Conservation (phyloP, 2,329 filamentous ascomycete species). For the Ramichloridium luteum region DNA sequence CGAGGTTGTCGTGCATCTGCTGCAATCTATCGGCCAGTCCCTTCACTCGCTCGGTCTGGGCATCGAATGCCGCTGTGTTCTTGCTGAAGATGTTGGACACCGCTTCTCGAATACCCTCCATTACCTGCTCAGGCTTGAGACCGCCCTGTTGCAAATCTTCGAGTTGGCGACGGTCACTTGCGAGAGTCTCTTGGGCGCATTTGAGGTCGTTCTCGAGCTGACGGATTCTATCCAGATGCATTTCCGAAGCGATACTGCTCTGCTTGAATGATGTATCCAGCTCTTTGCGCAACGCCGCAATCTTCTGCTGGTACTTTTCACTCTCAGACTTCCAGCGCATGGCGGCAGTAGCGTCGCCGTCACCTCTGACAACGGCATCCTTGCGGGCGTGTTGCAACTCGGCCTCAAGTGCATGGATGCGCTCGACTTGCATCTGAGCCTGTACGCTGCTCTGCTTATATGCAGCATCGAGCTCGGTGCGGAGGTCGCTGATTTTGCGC, state of each 20-base stretch:
- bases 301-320: conserved; percentile 14
- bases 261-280: conserved; percentile 15
- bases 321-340: conserved; percentile 9
- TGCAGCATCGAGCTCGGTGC: conserved; percentile 17
- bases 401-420: conserved; percentile 13
- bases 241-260: conserved; percentile 12
- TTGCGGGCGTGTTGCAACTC: conserved; percentile 14
- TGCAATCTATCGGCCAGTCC: too few species aligned
- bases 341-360: conserved; percentile 6
- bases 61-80: too few species aligned
- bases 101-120: too few species aligned
- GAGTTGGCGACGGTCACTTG: conserved; percentile 4
- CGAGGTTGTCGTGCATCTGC: too few species aligned
- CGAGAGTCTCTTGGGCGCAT: conserved; percentile 5
- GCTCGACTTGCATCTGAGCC: conserved; percentile 16
- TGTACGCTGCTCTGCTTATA: conserved; percentile 22
- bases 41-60: too few species aligned
- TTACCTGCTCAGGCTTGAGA: too few species aligned
- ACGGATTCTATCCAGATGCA: conserved; percentile 12
- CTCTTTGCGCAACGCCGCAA: conserved; percentile 13
- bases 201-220: conserved; percentile 13
- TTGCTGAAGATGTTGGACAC: too few species aligned
- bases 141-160: too few species aligned
- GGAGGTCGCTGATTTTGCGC: conserved; percentile 16
- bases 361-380: too few species aligned